Evolutionary conservation across 2,329 filamentous ascomycete genomes (phyloP).

Genomic region (Teratosphaeria gauchensis): DNA sequence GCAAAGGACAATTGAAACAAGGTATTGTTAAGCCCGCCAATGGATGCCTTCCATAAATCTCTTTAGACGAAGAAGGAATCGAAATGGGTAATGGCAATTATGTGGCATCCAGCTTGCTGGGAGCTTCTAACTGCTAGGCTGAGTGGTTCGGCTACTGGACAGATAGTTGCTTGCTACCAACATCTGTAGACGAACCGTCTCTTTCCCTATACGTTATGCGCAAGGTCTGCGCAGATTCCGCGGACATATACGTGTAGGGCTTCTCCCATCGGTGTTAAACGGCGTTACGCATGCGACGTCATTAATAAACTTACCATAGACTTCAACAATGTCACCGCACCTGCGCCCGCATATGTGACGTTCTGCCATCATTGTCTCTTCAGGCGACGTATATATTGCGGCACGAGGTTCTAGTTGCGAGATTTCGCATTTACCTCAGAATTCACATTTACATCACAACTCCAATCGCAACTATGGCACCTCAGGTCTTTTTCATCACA

Average conservation of each 20-base stretch:
- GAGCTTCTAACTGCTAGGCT: too few relatives aligned
- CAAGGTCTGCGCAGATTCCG: not conserved
- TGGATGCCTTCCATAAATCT: too few relatives aligned
- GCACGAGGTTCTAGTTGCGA: not conserved
- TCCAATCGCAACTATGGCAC: slow-evolving; percentile 24
- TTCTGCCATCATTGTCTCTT: not conserved
- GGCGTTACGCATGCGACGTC: not conserved
- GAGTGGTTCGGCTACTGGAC: too few relatives aligned
- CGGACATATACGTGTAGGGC: not conserved
- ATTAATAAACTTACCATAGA: not conserved
- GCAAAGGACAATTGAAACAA: too few relatives aligned
- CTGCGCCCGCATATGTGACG: not conserved
- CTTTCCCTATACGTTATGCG: not conserved
- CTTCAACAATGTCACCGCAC: not conserved
- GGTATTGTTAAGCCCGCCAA: too few relatives aligned
- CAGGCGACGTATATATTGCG: not conserved
- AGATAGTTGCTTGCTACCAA: too few relatives aligned
- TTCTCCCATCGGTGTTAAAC: not conserved
- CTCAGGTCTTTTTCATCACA: slow-evolving; percentile 39
- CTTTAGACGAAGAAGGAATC: too few relatives aligned
- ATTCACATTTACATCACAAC: not conserved
- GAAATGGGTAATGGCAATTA: too few relatives aligned
- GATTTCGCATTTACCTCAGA: not conserved
- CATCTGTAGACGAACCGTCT: too few relatives aligned
- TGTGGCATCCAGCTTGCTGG: too few relatives aligned